Conservation (phyloP, 1,284 basidiomycete species). For the Grifola frondosa region DNA sequence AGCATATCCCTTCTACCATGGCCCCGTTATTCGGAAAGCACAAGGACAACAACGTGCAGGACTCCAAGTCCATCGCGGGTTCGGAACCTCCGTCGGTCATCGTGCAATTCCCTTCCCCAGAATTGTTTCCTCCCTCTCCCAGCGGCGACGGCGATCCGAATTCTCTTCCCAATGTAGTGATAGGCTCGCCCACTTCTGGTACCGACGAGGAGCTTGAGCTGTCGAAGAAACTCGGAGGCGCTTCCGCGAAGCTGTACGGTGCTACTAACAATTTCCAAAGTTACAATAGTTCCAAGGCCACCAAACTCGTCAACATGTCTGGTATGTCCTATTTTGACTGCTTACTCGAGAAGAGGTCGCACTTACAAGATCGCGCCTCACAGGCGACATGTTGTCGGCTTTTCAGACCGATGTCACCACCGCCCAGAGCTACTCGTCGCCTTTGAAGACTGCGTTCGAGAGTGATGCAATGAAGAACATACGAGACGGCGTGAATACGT, state of each 20-base stretch:
- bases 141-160: too few relatives aligned
- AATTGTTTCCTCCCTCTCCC: too few relatives aligned
- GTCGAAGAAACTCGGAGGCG: constrained; percentile 6
- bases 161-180: too few relatives aligned
- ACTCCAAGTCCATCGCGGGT: neutral
- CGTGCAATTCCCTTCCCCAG: too few relatives aligned
- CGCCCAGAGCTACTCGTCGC: constrained; percentile 1
- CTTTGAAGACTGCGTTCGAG: constrained; percentile 8
- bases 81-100: too few relatives aligned
- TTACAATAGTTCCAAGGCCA: constrained; percentile 3
- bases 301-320: constrained; percentile 9
- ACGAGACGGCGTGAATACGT: constrained; percentile 18
- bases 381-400: neutral
- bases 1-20: too few relatives aligned
- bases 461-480: constrained; percentile 10
- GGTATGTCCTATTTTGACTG: constrained; percentile 4
- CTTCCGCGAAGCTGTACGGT: constrained; percentile 2
- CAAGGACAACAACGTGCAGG: constrained; percentile 2
- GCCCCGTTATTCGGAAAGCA: constrained; percentile 3
- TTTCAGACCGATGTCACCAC: constrained; percentile 6
- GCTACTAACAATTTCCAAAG: constrained; percentile 5
- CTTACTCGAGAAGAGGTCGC: neutral
- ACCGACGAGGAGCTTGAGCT: constrained; percentile 6
- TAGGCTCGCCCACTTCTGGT: neutral
- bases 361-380: neutral